These are phyloP conservation scores for Lanmaoa rubissima DNA, from an alignment of 768 basidiomycete genomes.

Conservation along the genomic window DNA sequence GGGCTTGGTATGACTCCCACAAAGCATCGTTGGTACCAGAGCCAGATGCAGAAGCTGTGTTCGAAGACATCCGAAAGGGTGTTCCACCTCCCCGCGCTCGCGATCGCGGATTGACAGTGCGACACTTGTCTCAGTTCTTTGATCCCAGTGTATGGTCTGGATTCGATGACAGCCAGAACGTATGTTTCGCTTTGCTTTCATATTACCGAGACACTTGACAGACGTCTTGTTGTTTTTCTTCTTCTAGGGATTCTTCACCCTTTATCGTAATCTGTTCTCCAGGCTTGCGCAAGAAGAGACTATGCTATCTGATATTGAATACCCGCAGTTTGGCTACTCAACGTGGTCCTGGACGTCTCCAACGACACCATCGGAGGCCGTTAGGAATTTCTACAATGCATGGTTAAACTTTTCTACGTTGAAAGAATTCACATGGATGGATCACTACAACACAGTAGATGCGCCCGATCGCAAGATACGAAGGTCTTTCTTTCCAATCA, in stretches of 20 bases:
- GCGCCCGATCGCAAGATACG: constrained; percentile 85
- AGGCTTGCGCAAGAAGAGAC: constrained; percentile 81
- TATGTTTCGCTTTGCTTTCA: constrained; percentile 33
- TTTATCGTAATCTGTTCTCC: constrained; percentile 84
- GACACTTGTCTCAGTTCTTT: constrained; percentile 84
- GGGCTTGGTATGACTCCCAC: constrained; percentile 98
- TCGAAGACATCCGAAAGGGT: constrained; percentile 82
- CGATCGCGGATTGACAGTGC: constrained; percentile 75
- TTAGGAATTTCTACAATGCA: constrained; percentile 73
- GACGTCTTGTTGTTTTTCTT: not conserved
- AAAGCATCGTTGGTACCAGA: constrained; percentile 75
- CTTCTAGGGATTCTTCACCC: constrained; percentile 79
- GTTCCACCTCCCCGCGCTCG: constrained; percentile 48
- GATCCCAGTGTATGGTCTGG: constrained; percentile 65
- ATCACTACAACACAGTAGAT: constrained; percentile 78
- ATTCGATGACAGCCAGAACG: constrained; percentile 62
- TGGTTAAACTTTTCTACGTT: constrained; percentile 86
- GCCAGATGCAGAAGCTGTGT: constrained; percentile 80
- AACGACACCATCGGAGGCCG: constrained; percentile 47
- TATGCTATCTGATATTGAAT: constrained; percentile 43
- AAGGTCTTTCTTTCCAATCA: constrained; percentile 45
- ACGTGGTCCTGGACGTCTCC: constrained; percentile 66
- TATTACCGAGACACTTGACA: not conserved
- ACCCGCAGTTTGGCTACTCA: constrained; percentile 82
- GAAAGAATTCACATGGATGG: constrained; percentile 89